Base-by-base conservation (phyloP, 176 grass and related monocot genomes). In the Dactylis glomerata region DNA sequence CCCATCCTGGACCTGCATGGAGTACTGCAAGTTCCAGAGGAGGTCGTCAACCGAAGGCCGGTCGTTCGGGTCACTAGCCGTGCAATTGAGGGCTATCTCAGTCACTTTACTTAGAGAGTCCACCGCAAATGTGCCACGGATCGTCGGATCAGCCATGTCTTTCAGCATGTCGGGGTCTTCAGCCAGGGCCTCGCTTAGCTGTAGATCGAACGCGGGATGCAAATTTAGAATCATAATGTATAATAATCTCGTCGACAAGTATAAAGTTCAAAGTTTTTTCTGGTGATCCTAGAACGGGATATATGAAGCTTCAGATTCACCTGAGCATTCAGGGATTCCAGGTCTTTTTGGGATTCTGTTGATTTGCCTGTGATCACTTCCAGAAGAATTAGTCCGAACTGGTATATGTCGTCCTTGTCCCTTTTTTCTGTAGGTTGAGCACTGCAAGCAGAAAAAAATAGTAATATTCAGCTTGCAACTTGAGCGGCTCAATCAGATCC, bases 11-110 rank as follows among this genome's bases (percentile, higher is more conserved):
- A 97, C 90, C 36, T 97, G 94, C 86, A 94, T 89, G 37, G 94
- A 94, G 83, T 94, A 97, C 82, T 94, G 94, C 67, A 97, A 78
- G 76, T 97, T 97, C 94, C 94, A 97, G 26, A 97, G 76, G 10
- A 97, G 73, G 13, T 97, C 94, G 47, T 97, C 94, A 1, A 94
- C 83, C 26, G 94, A 92, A 10, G 94, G 94, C 58, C 92, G 88
- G 24, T 87, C 59, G 69, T 38, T 78, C 0, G 52, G 83, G 34
- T 87, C 66, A 47, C 76, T 17, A 7, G 90, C 70, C 27, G 81
- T 84, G 89, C 94, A 97, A 33, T 94, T 90, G 46, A 97, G 81
- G 54, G 90, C 85, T 54, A 97, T 62, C 51, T 97, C 94, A 0
- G 80, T 65, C 8, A 90, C 87, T n/a, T 86, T 92, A 42, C 77